These are phyloP conservation scores for Geoglossum glabrum DNA, from an alignment of 495 filamentous ascomycete genomes.

Conservation along the genomic window DNA sequence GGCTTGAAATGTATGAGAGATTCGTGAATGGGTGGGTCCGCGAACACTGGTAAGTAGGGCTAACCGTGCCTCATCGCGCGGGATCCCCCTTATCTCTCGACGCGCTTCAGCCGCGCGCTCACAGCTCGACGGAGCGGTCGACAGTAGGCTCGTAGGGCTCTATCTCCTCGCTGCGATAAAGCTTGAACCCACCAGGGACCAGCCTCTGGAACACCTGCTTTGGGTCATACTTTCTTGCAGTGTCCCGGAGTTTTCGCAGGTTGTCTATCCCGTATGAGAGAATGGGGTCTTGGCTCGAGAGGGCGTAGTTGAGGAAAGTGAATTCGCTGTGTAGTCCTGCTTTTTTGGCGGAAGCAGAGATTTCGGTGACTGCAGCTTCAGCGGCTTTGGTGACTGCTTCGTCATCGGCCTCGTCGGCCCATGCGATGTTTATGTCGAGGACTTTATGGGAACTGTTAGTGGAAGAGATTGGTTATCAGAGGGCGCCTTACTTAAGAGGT, in stretches of 20 bases:
- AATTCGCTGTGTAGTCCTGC: neutral
- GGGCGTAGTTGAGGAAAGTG: constrained; percentile 7
- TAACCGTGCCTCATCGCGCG: too few species aligned
- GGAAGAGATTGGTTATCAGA: too few species aligned
- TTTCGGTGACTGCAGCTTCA: neutral
- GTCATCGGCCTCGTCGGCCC: constrained; percentile 2
- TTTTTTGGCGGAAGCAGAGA: neutral
- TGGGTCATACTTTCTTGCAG: constrained; percentile 2
- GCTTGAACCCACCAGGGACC: constrained; percentile 3
- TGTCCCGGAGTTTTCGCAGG: neutral
- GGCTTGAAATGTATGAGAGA: too few species aligned
- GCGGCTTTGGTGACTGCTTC: neutral
- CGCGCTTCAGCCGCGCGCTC: too few species aligned
- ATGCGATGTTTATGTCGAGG: neutral
- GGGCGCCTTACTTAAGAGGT: neutral
- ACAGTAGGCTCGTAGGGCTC: too few species aligned
- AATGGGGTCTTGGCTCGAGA: constrained; percentile 1
- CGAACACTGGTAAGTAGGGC: too few species aligned
- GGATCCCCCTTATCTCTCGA: too few species aligned
- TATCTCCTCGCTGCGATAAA: neutral
- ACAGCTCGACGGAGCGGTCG: too few species aligned
- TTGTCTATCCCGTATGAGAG: neutral
- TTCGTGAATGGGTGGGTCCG: too few species aligned
- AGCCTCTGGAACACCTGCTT: constrained; percentile 4
- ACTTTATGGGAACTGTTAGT: neutral